phyloP scores from a whole-genome alignment of 441 rosid genomes.

The Mallotus repandus region DNA sequence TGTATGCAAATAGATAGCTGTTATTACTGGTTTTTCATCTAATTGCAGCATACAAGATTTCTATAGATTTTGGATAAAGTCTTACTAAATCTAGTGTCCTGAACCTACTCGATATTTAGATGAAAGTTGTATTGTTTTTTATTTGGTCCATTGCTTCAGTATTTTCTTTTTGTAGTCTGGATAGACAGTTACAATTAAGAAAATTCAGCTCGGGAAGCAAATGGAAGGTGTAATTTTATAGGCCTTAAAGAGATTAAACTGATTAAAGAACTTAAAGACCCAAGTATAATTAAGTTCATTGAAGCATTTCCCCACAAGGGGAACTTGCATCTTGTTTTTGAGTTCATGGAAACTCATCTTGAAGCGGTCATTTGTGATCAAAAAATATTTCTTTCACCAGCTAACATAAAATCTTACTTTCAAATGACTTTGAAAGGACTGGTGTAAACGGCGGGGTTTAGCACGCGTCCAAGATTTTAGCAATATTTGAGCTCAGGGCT shows the following conservation, averaged over 20 bases:
- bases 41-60: background rate
- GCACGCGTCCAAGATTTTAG: no score
- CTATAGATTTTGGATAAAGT: background rate
- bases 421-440: slow-evolving; percentile 89
- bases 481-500: no score
- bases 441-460: background rate
- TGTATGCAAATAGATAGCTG: background rate
- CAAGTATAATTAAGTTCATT: slow-evolving; percentile 74
- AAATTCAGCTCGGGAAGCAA: slow-evolving; percentile 89
- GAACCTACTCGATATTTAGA: background rate
- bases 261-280: slow-evolving; percentile 88
- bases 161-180: slow-evolving; percentile 53
- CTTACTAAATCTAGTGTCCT: background rate
- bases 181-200: slow-evolving; percentile 83
- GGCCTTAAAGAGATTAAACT: slow-evolving; percentile 92
- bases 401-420: slow-evolving; percentile 82
- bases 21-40: background rate
- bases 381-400: slow-evolving; percentile 82
- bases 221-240: slow-evolving; percentile 92
- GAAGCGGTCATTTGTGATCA: slow-evolving; percentile 90
- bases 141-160: background rate
- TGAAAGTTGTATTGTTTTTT: background rate
- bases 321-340: slow-evolving; percentile 92
- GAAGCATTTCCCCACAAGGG: slow-evolving; percentile 96
- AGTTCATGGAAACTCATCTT: slow-evolving; percentile 97